These are phyloP conservation scores for Heteromeles arbutifolia DNA, from an alignment of 306 rosid species.

Conservation along the genomic window DNA sequence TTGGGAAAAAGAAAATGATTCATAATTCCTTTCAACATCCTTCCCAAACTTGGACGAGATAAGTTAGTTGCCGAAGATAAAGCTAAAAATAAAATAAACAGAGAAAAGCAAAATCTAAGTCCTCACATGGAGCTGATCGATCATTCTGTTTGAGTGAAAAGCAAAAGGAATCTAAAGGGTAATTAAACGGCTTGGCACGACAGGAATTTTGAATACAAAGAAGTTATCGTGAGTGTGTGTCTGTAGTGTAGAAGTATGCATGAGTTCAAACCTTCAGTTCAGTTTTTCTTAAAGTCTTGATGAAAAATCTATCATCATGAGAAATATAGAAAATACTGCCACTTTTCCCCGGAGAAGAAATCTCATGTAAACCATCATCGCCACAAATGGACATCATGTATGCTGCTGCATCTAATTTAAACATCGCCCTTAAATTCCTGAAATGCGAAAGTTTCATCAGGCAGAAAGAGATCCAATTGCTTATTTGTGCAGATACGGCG, in stretches of 20 bases:
- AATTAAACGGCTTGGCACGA: neutral
- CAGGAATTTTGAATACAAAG: neutral
- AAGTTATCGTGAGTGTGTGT: neutral
- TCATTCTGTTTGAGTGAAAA: neutral
- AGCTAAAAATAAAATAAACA: neutral
- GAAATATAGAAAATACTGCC: constrained; percentile 97
- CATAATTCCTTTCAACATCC: neutral
- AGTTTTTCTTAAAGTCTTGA: constrained; percentile 69
- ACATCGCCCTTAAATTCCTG: constrained; percentile 99
- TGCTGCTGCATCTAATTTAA: constrained; percentile 94
- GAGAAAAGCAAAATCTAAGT: neutral
- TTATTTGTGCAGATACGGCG: neutral
- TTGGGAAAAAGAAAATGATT: constrained; percentile 1
- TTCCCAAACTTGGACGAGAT: neutral
- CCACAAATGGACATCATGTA: constrained; percentile 99
- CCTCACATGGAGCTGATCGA: neutral
- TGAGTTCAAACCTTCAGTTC: constrained; percentile 78
- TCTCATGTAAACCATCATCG: constrained; percentile 78
- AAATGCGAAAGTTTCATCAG: constrained; percentile 15
- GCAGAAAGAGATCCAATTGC: neutral
- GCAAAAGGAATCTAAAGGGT: neutral
- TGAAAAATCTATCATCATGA: constrained; percentile 91
- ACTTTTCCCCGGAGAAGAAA: constrained; percentile 92
- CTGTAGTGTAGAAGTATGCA: neutral
- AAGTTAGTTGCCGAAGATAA: neutral